Base-by-base conservation (phyloP, 805 yeast species). In the Scheffersomyces ergatensis region DNA sequence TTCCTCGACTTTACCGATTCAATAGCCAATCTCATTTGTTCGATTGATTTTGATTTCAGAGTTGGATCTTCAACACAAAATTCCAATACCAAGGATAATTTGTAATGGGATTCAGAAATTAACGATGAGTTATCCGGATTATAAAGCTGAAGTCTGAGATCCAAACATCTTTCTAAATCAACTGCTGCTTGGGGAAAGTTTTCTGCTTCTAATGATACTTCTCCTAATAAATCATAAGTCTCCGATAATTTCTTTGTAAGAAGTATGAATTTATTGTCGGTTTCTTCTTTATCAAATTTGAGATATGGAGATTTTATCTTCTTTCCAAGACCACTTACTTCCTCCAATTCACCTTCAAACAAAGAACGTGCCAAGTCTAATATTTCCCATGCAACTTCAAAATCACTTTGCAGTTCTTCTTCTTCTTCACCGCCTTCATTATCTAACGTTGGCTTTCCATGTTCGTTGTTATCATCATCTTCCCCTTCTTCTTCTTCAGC, bases 371-470 rank as follows among this genome's bases (percentile, higher is more conserved):
- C 77, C 30, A 87, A 68, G 56, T 90, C 96, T 15, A 89, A 65
- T 7, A 87, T 76, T 38, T 86, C 93, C 93, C 96, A 86, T 0
- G 97, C 95, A 14, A 83, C 78, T 57, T 85, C 95, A 54, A 92
- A 87, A 52, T 85, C 95, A 14, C 80, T 73, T 47, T 82, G 85
- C 31, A 78, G 68, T 32, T 67, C 58, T 39, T 64, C 66, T 43
- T 59, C 57, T 20, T 46, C 58, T 35, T 64, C 48, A 33, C 13
- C 48, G 37, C 37, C 40, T 38, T 31, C 40, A 19, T 45, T 47
- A 34, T 35, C 40, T 34, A 38, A 43, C 31, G 40, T 43, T 11
- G 42, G 39, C 11, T 38, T 31, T n/a, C 39, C 44, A 17, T 41
- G 38, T 17, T 27, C 42, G 15, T 38, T 39, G 18, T 36, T 44